Percentiles rank a stretch among this genome's conserved stretches.
Conservation (phyloP, 2,329 filamentous ascomycete genomes). For the Cytospora chrysosperma region DNA sequence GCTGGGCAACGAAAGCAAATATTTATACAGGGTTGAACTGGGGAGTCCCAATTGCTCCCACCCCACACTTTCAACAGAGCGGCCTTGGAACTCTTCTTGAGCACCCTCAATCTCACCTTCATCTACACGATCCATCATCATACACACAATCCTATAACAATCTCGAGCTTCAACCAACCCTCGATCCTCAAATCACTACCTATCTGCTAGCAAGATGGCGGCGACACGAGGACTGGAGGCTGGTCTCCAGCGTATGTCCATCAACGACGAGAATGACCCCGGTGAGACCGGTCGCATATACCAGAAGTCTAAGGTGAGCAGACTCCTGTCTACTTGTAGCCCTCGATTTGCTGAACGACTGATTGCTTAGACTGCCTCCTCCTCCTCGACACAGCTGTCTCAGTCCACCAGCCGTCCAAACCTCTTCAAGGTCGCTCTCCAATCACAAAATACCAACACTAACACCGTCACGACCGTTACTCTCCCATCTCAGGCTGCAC, state of each 20-base stretch:
- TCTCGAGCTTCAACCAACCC: background rate
- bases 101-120: background rate
- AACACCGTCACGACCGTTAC: conserved; percentile 61
- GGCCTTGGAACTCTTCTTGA: background rate
- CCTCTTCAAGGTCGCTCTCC: conserved; percentile 81
- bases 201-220: conserved; percentile 48
- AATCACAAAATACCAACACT: conserved; percentile 67
- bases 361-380: conserved; percentile 43
- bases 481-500: conserved; percentile 64
- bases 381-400: conserved; percentile 43
- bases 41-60: background rate
- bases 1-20: background rate
- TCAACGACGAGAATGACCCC: conserved; percentile 82
- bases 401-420: conserved; percentile 69
- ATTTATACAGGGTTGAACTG: background rate
- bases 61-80: background rate
- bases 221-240: conserved; percentile 75
- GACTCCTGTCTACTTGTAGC: conserved; percentile 17
- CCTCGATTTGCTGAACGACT: conserved; percentile 27
- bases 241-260: conserved; percentile 85
- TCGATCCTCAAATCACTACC: background rate
- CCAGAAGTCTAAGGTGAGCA: conserved; percentile 72
- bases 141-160: background rate
- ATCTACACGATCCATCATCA: background rate
- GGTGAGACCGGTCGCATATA: conserved; percentile 54